A percentile compares a stretch with the other conserved stretches of the same genome.
phyloP scores from a whole-genome alignment of 2,329 filamentous ascomycete genomes.

The Blumeria hordei region DNA sequence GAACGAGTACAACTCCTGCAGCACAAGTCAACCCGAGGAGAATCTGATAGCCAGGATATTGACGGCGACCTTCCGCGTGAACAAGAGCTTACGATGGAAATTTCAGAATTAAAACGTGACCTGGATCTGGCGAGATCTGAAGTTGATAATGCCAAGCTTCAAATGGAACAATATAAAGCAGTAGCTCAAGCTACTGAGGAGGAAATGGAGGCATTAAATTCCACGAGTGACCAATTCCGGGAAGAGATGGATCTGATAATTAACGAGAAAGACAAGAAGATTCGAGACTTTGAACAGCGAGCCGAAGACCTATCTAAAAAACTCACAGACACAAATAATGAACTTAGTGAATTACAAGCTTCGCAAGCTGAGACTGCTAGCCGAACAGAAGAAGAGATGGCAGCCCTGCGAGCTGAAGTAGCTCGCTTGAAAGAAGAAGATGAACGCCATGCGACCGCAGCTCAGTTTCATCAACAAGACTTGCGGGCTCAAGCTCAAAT shows the following conservation, averaged over 20 bases:
- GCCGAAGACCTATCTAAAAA: conserved; percentile 67
- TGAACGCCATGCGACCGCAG: conserved; percentile 53
- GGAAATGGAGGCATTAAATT: conserved; percentile 52
- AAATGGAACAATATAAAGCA: conserved; percentile 69
- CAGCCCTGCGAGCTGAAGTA: conserved; percentile 54
- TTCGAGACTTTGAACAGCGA: conserved; percentile 61
- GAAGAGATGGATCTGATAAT: conserved; percentile 60
- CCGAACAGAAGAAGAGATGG: conserved; percentile 61
- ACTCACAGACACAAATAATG: conserved; percentile 55
- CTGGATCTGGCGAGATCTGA: conserved; percentile 61
- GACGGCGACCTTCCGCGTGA: conserved; percentile 33
- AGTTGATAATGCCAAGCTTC: conserved; percentile 54
- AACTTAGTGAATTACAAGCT: conserved; percentile 58
- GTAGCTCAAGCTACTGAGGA: conserved; percentile 78
- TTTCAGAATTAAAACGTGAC: conserved; percentile 69
- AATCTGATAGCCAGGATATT: conserved; percentile 18
- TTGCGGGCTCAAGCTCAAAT: conserved; percentile 86
- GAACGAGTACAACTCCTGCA: conserved; percentile 66
- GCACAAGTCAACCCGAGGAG: conserved; percentile 45
- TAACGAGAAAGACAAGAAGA: conserved; percentile 52
- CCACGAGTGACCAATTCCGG: conserved; percentile 67
- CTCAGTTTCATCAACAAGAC: conserved; percentile 72
- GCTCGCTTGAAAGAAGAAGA: conserved; percentile 62
- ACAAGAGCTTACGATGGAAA: conserved; percentile 62
- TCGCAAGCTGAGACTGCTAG: conserved; percentile 51